Conservation (phyloP, 805 yeast species). For the Maudiozyma serrabonitensis region DNA sequence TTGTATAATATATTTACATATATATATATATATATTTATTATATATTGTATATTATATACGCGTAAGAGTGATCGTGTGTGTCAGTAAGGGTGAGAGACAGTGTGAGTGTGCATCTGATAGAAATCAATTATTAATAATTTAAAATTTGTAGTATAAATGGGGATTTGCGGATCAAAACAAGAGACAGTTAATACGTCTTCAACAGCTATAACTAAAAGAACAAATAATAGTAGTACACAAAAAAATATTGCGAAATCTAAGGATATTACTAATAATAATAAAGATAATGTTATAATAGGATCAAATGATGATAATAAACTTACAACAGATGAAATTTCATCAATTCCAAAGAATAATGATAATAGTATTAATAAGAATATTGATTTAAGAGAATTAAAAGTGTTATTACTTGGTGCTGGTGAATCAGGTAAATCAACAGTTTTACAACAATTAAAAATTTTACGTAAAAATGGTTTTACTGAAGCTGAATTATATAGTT, state of each 20-base stretch:
- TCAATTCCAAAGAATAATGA: background rate
- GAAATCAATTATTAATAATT: too few species aligned
- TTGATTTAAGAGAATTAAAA: constrained; percentile 31
- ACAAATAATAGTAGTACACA: background rate
- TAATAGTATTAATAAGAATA: background rate
- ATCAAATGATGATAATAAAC: background rate
- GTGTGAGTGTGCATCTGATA: background rate
- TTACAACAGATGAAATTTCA: too few species aligned
- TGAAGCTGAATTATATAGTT: constrained; percentile 56
- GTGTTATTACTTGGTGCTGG: constrained; percentile 82
- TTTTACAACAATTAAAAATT: constrained; percentile 33
- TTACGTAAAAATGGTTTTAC: constrained; percentile 29
- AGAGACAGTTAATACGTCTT: background rate
- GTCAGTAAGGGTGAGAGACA: too few species aligned
- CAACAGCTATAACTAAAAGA: background rate
- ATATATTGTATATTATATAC: too few species aligned
- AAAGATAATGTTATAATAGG: background rate
- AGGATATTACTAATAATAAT: background rate
- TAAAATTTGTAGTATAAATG: background rate
- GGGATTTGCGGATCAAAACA: constrained; percentile 8
- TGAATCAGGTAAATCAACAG: constrained; percentile 30
- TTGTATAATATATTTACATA: too few species aligned
- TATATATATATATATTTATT: too few species aligned
- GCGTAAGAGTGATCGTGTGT: too few species aligned
- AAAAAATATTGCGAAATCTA: background rate